Percentiles rank a stretch among this genome's conserved stretches.
These are phyloP conservation scores for Isabelozyma rhagii DNA, from an alignment of 805 yeast genomes.

Conservation along the genomic window DNA sequence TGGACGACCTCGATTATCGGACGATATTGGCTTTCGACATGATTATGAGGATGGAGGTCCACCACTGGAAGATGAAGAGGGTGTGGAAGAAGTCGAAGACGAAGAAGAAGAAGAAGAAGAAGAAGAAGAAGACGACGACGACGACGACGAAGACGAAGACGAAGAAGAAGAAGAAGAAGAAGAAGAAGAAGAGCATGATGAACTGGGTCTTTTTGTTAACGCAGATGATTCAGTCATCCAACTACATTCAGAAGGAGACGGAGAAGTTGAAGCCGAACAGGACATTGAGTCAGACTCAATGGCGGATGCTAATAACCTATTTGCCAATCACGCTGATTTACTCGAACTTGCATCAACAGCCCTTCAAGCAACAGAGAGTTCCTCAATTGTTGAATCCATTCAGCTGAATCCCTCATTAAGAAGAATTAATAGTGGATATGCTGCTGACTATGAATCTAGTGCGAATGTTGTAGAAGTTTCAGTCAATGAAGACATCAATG, in stretches of 20 bases:
- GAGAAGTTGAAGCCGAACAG: conserved; percentile 1
- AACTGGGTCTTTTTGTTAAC: not conserved
- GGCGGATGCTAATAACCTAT: conserved; percentile 5
- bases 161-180: conserved; percentile 15
- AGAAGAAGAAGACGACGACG: conserved; percentile 9
- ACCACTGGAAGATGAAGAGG: not conserved
- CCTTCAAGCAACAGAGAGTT: conserved; percentile 2
- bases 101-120: conserved; percentile 7
- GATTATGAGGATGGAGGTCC: not conserved
- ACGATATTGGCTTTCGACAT: not conserved
- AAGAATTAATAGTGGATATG: conserved; percentile 25
- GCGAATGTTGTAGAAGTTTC: conserved; percentile 3
- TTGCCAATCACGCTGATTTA: conserved; percentile 4
- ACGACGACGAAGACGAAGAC: conserved; percentile 13
- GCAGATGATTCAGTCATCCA: not conserved
- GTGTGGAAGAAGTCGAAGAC: conserved; percentile 3
- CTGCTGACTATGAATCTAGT: conserved; percentile 14
- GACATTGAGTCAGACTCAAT: conserved; percentile 1
- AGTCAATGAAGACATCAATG: not conserved
- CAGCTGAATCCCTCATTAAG: conserved; percentile 14
- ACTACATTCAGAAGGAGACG: conserved; percentile 3
- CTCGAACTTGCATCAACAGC: conserved; percentile 13
- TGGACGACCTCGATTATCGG: conserved; percentile 7
- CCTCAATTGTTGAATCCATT: not conserved
- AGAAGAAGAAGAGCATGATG: not conserved